These are phyloP conservation scores for Geranium rotundifolium DNA, from an alignment of 345 rosid species.

Conservation along the genomic window DNA sequence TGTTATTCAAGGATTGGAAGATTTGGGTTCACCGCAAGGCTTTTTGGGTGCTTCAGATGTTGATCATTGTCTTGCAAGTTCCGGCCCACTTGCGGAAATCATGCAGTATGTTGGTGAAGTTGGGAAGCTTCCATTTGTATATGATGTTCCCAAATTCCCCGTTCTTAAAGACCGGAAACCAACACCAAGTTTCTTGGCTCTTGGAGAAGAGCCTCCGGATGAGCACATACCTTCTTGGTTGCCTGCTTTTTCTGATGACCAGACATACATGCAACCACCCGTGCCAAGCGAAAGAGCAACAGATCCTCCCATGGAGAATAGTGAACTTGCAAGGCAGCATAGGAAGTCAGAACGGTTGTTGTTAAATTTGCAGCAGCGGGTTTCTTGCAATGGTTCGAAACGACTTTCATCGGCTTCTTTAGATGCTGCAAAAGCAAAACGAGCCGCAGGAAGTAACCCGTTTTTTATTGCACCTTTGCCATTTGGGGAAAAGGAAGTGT, in stretches of 20 bases:
- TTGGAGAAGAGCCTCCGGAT: conserved; percentile 52
- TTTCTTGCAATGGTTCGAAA: conserved; percentile 26
- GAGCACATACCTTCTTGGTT: conserved; percentile 79
- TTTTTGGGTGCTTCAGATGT: conserved; percentile 47
- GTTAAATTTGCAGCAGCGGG: conserved; percentile 27
- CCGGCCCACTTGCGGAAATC: conserved; percentile 50
- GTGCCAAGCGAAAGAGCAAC: conserved; percentile 14
- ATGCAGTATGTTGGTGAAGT: conserved; percentile 45
- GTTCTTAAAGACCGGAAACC: conserved; percentile 35
- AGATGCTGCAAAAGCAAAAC: conserved; percentile 19
- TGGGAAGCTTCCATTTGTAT: conserved; percentile 51
- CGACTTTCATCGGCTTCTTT: conserved; percentile 23
- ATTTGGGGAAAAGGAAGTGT: conserved; percentile 45
- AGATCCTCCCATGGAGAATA: conserved; percentile 18
- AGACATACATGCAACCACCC: conserved; percentile 19
- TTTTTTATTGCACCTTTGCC: conserved; percentile 57
- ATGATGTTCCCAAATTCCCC: conserved; percentile 51
- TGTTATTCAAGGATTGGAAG: conserved; percentile 67
- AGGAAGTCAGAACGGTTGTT: conserved; percentile 22
- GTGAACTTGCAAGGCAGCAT: conserved; percentile 19
- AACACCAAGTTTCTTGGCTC: conserved; percentile 34
- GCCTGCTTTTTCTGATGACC: conserved; percentile 54
- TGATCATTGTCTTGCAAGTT: conserved; percentile 49
- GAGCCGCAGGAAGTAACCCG: conserved; percentile 36
- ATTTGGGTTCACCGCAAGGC: conserved; percentile 47